These are phyloP conservation scores for Hordeum pubiflorum DNA, from an alignment of 202 grass and related monocot species.

Conservation along the genomic window DNA sequence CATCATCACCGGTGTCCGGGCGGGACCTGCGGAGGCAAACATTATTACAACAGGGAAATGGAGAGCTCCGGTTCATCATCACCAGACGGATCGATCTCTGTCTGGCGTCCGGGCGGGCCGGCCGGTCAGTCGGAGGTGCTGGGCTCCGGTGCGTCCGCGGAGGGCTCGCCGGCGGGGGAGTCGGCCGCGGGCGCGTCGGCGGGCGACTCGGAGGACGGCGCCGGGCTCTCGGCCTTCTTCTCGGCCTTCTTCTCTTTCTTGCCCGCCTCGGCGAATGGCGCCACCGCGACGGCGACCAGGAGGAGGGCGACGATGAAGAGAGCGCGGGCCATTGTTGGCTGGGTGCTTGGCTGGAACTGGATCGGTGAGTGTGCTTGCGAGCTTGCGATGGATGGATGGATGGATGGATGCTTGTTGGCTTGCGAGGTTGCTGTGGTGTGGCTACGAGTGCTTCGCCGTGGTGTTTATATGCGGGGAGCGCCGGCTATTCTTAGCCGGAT, in stretches of 20 bases:
- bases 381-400: not conserved
- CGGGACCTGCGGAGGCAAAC: too few species aligned
- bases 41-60: too few species aligned
- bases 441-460: not conserved
- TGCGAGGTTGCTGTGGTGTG: not conserved
- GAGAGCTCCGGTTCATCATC: too few species aligned
- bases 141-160: not conserved
- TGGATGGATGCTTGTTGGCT: not conserved
- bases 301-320: not conserved
- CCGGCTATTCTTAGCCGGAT: not conserved
- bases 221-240: not conserved
- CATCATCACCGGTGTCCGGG: too few species aligned
- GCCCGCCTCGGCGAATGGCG: not conserved
- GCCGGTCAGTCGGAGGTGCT: too few species aligned
- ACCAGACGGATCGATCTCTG: too few species aligned
- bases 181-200: not conserved
- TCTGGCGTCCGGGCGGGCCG: too few species aligned
- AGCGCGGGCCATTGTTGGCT: not conserved
- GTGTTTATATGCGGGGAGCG: not conserved
- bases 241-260: not conserved
- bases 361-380: not conserved
- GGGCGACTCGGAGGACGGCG: not conserved
- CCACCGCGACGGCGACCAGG: not conserved
- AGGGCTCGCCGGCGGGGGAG: not conserved
- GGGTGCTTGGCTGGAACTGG: not conserved